These are phyloP conservation scores for Lipomyces mesembrius DNA, from an alignment of 805 yeast species.

Conservation along the genomic window DNA sequence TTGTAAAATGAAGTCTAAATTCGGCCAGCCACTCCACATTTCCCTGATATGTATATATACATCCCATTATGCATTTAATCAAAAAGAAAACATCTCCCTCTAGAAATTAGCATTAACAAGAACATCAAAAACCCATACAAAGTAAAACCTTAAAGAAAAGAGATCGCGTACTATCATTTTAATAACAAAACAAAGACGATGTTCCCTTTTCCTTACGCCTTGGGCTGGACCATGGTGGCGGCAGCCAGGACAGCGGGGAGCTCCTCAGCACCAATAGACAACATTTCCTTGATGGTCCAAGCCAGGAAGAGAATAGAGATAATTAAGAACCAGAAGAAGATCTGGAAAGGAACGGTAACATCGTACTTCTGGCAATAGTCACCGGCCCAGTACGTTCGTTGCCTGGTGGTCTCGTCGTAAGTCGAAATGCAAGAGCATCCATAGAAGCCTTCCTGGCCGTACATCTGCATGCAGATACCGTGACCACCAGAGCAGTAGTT, in stretches of 20 bases:
- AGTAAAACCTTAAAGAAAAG: neutral
- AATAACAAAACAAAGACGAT: conserved; percentile 4
- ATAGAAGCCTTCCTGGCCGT: conserved; percentile 41
- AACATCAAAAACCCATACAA: neutral
- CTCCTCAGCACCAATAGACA: conserved; percentile 56
- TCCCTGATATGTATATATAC: conserved; percentile 26
- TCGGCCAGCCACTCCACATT: conserved; percentile 21
- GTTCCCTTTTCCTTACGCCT: conserved; percentile 22
- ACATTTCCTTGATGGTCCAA: conserved; percentile 56
- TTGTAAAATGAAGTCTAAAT: conserved; percentile 12
- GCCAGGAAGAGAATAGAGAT: conserved; percentile 49
- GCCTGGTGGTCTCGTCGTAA: conserved; percentile 42
- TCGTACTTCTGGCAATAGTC: conserved; percentile 69
- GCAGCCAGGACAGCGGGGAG: conserved; percentile 70
- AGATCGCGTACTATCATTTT: conserved; percentile 4
- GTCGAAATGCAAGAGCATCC: conserved; percentile 47
- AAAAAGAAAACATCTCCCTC: conserved; percentile 16
- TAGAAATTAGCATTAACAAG: conserved; percentile 12
- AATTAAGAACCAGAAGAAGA: conserved; percentile 61
- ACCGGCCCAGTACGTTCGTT: conserved; percentile 49
- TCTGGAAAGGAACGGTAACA: conserved; percentile 65
- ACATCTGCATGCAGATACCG: conserved; percentile 46
- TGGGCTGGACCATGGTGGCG: conserved; percentile 47
- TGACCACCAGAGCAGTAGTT: conserved; percentile 46
- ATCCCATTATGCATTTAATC: conserved; percentile 26